Evolutionary conservation across 768 basidiomycete species (phyloP).

Genomic region (Mycena epipterygia): DNA sequence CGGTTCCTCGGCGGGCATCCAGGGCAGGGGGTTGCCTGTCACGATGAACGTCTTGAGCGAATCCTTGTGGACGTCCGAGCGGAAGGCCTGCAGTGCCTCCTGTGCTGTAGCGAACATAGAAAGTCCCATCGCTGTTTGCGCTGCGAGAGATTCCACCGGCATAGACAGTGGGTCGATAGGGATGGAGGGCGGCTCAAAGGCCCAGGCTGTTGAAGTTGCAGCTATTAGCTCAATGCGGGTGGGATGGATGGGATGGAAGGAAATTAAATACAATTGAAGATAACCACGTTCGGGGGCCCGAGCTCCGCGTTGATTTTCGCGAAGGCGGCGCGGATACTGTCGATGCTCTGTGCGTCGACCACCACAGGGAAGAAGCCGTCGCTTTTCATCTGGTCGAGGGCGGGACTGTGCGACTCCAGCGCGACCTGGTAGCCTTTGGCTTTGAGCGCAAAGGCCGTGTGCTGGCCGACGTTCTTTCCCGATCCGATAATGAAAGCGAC

Average conservation of each 20-base stretch:
- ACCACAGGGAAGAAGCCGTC: slow-evolving; percentile 43
- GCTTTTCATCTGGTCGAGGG: slow-evolving; percentile 3
- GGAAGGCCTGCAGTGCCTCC: slow-evolving; percentile 32
- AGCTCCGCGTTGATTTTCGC: slow-evolving; percentile 45
- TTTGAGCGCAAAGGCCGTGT: slow-evolving; percentile 24
- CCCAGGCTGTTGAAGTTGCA: not conserved
- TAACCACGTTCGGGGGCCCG: slow-evolving; percentile 53
- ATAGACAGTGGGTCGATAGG: slow-evolving; percentile 30
- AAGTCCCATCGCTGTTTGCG: not conserved
- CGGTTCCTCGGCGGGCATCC: not conserved
- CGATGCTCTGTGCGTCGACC: slow-evolving; percentile 47
- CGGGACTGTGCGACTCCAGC: slow-evolving; percentile 33
- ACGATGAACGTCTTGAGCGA: slow-evolving; percentile 35
- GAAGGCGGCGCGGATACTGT: slow-evolving; percentile 48
- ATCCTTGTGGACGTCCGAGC: slow-evolving; percentile 32
- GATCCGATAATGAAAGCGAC: slow-evolving; percentile 36
- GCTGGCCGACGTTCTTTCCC: slow-evolving; percentile 31
- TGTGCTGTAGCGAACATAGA: slow-evolving; percentile 33
- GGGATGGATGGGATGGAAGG: not conserved
- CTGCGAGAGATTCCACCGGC: slow-evolving; percentile 7
- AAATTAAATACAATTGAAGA: slow-evolving; percentile 50
- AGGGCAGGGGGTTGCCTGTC: slow-evolving; percentile 34
- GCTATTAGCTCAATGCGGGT: not conserved
- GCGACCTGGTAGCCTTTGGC: slow-evolving; percentile 35
- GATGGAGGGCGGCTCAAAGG: not conserved